Evolutionary conservation across 495 filamentous ascomycete genomes (phyloP), one percentile per base, ranked within the genome.

Genomic region (Echria macrotheca): DNA sequence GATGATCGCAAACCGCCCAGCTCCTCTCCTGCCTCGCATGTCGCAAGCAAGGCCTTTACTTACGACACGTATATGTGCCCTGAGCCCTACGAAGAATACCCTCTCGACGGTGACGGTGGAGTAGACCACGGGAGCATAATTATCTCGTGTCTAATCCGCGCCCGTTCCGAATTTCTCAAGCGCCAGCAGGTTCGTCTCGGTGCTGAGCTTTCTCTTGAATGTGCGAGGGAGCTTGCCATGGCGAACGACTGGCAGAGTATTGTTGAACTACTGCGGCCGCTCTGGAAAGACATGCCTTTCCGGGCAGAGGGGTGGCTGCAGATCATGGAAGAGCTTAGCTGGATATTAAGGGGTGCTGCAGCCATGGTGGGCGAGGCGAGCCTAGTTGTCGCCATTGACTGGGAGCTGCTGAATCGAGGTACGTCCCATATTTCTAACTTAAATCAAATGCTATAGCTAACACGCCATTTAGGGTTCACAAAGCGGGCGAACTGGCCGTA

Each of bases 11-110:
- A 71, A 41, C 73, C 82, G 1, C 84, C 85, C 0, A 80, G 81
- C 19, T 72, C 75, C 53, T 83, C 83, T 26, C 81, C 84, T 4
- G 82, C 83, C 5, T 80, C 84, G 9, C 73, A 78, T n/a, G 76
- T 85, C 19, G 77, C 81, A 1, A 82, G 71, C 54, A 80, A 85
- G 42, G 78, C 80, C 10, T 83, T 83, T 51, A 72, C 77, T 1
- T 91, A 94, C 60, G 91, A 96, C 60, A 85, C 81, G 8, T 96
- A 95, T 64, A 79, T 96, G 58, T 90, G 84, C 21, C 84, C 84
- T 0, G 79, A 85, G 23, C 84, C 89, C 1, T 76, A 88, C 50
- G 65, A 84, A 42, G 91, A 95, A 63, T 78, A 68, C 40, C 78
- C 84, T 6, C 57, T 82, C 14, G 53, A 71, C 23, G 76, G 72